Base-by-base conservation (phyloP, 192 early-diverging fungal genomes). In the Gorgonomyces haynaldii region DNA sequence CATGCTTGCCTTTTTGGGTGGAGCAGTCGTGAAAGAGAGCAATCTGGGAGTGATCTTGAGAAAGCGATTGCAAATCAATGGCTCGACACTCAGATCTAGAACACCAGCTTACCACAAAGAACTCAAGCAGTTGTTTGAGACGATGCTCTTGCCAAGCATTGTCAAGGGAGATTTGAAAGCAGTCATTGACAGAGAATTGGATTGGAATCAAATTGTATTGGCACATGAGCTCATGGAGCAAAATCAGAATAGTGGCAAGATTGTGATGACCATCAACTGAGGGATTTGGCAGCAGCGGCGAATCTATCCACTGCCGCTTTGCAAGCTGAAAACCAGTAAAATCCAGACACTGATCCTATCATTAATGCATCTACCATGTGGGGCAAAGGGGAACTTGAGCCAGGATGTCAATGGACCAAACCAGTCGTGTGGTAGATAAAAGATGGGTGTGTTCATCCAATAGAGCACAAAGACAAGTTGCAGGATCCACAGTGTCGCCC, bases 1-100 rank as follows among this genome's bases (percentile, higher is more conserved):
- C 12, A 79, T 92, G 8, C 79, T 92, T 8, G 92, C 83, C 0
- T 90, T 91, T 59, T 73, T 86, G 10, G 68, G 79, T 16, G 70
- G 70, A 22, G 29, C 57, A 16, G 50, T 56, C 6, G 42, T 81
- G 35, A 44, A 66, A n/a, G 47, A 77, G 24, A 32, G 54, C 21
- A 61, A 76, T 42, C 23, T 81, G 30, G 62, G 29, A 1, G 62
- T 62, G 10, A 44, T 86, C 28, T 54, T 84, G n/a, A 62, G 60
- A 29, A 83, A 84, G 61, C 64, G 82, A 17, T 50, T 84, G 7
- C 62, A 56, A 65, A 72, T 89, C 30, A 60, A 81, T 48, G 87
- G 87, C 5, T 74, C 83, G 25, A 67, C 79, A 6, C 67, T 89
- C 23, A 69, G 87, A 21, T 72, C 69, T 2, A 66, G 87, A 16